Evolutionary conservation across 192 early-diverging fungal species (phyloP).

Genomic region (Tieghemiomyces parasiticus): DNA sequence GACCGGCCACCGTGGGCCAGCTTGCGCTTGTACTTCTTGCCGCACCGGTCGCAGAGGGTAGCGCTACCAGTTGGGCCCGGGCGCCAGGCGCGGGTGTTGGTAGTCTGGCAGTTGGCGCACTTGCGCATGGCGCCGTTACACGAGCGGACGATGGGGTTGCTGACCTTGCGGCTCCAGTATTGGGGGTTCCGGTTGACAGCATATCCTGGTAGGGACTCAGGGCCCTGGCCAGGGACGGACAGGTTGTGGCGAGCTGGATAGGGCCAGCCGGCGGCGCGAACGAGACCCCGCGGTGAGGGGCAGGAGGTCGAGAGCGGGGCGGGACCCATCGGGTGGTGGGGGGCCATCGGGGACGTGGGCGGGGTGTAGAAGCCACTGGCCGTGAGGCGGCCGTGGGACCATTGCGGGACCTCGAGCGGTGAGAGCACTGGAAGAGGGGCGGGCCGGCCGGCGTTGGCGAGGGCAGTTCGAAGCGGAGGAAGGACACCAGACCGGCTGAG

Average conservation of each 20-base stretch:
- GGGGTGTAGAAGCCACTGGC: not conserved
- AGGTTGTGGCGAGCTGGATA: not conserved
- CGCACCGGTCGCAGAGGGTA: constrained; percentile 10
- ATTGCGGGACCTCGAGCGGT: not conserved
- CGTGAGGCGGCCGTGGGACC: not conserved
- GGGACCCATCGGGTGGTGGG: not conserved
- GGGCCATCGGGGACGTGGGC: not conserved
- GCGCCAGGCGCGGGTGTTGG: constrained; percentile 10
- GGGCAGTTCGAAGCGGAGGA: too few relatives aligned
- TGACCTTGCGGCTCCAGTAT: not conserved
- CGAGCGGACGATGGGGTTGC: not conserved
- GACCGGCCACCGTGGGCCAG: constrained; percentile 9
- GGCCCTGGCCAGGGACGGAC: not conserved
- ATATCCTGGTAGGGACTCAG: too few relatives aligned
- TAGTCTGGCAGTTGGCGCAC: constrained; percentile 11
- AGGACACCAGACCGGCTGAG: not conserved
- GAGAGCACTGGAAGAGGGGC: not conserved
- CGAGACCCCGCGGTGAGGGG: not conserved
- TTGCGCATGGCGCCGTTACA: constrained; percentile 11
- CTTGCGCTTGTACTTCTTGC: constrained; percentile 12
- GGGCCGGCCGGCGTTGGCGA: not conserved
- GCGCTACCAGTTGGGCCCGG: constrained; percentile 8
- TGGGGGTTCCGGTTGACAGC: too few relatives aligned
- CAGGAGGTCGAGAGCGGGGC: not conserved
- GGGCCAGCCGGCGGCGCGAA: not conserved